Conservation (phyloP, 805 yeast species). For the Kuraishia hungarica region DNA sequence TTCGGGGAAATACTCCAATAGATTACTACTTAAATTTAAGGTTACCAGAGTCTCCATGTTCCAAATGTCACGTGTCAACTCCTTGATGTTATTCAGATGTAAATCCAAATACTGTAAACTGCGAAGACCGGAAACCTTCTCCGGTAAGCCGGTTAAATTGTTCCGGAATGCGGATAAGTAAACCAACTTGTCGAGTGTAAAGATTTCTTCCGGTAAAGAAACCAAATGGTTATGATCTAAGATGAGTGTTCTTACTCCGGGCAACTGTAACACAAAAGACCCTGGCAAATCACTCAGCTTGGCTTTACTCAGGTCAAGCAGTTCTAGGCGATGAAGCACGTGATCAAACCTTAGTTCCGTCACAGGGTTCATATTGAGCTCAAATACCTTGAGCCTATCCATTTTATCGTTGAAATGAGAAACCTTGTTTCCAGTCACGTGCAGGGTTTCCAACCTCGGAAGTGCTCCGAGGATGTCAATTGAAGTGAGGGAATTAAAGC, state of each 20-base stretch:
- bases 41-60: constrained; percentile 42
- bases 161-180: constrained; percentile 68
- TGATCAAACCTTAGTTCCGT: constrained; percentile 54
- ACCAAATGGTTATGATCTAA: constrained; percentile 80
- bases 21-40: constrained; percentile 69
- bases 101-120: constrained; percentile 63
- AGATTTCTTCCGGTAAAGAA: constrained; percentile 62
- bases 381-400: constrained; percentile 56
- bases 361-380: constrained; percentile 77
- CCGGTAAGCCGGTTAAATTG: constrained; percentile 64
- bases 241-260: constrained; percentile 62
- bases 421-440: constrained; percentile 68
- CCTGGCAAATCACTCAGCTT: constrained; percentile 68
- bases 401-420: constrained; percentile 60
- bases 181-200: constrained; percentile 46
- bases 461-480: constrained; percentile 48
- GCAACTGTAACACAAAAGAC: constrained; percentile 50
- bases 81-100: constrained; percentile 75
- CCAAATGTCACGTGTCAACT: constrained; percentile 63
- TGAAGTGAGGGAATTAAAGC: constrained; percentile 55
- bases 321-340: constrained; percentile 50
- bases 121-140: constrained; percentile 48
- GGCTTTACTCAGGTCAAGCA: constrained; percentile 73
- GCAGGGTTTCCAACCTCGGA: constrained; percentile 60
- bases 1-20: constrained; percentile 52